Evolutionary conservation across 208 protist species (phyloP).

Genomic region (Acanthamoeba quina): DNA sequence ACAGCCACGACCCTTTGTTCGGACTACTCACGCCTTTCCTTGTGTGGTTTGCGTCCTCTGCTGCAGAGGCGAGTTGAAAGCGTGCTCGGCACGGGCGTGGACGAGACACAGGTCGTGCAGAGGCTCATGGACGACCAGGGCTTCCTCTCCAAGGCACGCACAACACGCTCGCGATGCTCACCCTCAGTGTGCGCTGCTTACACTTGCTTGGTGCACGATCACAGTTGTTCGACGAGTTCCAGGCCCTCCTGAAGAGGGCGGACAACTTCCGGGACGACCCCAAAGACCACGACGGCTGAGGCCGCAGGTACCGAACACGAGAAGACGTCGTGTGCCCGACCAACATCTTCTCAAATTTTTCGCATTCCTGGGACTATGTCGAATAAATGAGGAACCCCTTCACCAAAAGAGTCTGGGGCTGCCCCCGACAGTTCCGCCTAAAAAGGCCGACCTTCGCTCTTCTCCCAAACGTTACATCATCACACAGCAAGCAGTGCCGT

Average conservation of each 20-base stretch:
- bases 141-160: background rate
- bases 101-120: background rate
- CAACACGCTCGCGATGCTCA: background rate
- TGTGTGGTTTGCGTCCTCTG: background rate
- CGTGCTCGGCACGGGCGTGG: background rate
- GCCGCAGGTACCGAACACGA: no score
- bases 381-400: no score
- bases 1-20: background rate
- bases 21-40: background rate
- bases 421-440: no score
- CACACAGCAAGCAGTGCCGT: no score
- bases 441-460: no score
- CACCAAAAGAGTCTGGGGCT: no score
- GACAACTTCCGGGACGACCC: background rate
- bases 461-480: no score
- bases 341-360: no score
- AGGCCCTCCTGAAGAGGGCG: background rate
- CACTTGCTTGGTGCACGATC: no score
- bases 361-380: no score
- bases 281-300: background rate
- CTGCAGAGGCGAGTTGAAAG: background rate
- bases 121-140: background rate
- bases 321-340: no score
- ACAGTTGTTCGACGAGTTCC: background rate
- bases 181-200: no score